Conservation (phyloP, 2,329 filamentous ascomycete genomes). For the Pseudogymnoascus sp. region DNA sequence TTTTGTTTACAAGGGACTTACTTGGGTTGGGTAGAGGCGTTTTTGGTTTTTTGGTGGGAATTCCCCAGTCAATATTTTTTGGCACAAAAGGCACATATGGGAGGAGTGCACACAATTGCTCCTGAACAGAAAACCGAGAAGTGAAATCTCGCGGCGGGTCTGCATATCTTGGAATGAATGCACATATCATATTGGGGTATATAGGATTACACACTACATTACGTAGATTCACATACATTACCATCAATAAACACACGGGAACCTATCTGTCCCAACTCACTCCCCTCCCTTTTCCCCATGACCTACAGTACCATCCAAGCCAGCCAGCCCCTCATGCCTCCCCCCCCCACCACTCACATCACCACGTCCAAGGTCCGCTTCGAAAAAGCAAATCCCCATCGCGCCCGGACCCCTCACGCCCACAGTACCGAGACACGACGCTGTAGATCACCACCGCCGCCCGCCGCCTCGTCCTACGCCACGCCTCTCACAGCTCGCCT, state of each 20-base stretch:
- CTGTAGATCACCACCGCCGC: background rate
- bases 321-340: background rate
- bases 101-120: background rate
- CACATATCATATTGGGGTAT: background rate
- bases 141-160: background rate
- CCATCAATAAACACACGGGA: background rate
- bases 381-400: background rate
- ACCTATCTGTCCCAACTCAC: background rate
- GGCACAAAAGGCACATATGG: background rate
- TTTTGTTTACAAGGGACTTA: background rate
- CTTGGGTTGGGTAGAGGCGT: background rate
- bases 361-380: too few species aligned
- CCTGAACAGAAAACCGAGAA: background rate
- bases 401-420: slow-evolving; percentile 3
- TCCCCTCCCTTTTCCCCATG: background rate
- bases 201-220: background rate
- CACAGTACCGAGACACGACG: background rate
- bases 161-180: background rate
- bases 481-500: background rate
- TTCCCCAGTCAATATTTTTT: too few species aligned
- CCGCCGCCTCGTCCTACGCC: background rate
- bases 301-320: background rate
- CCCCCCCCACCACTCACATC: background rate
- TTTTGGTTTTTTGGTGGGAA: background rate
- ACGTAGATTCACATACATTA: slow-evolving; percentile 1